Evolutionary conservation across 192 early-diverging fungal genomes (phyloP).

Genomic region (Haplosporangium gracile): DNA sequence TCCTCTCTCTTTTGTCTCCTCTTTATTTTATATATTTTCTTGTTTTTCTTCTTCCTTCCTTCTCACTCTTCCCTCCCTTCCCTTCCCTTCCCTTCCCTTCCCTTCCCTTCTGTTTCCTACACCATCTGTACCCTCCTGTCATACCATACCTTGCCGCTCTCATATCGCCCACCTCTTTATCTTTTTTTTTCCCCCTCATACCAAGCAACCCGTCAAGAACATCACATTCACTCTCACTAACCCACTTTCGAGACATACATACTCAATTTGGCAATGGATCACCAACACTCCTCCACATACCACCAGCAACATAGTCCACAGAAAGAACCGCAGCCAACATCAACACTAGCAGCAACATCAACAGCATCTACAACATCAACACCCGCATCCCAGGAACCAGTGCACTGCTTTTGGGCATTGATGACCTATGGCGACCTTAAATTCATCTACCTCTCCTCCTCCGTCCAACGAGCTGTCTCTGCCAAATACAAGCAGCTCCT

Average conservation of each 20-base stretch:
- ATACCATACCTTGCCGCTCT: neutral
- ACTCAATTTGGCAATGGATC: conserved; percentile 3
- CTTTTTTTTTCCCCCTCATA: neutral
- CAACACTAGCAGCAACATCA: neutral
- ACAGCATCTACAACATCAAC: conserved; percentile 10
- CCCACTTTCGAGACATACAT: no score
- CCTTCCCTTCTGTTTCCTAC: neutral
- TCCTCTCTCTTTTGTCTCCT: neutral
- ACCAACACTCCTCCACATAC: neutral
- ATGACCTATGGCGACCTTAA: conserved; percentile 57
- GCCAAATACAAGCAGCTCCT: conserved; percentile 53
- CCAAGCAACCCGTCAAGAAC: neutral
- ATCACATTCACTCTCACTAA: neutral
- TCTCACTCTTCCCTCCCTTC: neutral
- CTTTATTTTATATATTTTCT: neutral
- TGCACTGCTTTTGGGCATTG: conserved; percentile 58
- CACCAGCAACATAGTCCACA: neutral
- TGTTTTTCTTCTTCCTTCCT: neutral
- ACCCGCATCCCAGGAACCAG: conserved; percentile 13
- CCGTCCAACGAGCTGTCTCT: conserved; percentile 50
- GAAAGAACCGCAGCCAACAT: conserved; percentile 7
- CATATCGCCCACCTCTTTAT: neutral
- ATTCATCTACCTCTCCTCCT: conserved; percentile 61
- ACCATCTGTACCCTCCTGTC: neutral
- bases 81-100: neutral